Evolutionary conservation across 257 asterid species (phyloP), one percentile per base, ranked within the genome.

Genomic region (Perilla frutescens): DNA sequence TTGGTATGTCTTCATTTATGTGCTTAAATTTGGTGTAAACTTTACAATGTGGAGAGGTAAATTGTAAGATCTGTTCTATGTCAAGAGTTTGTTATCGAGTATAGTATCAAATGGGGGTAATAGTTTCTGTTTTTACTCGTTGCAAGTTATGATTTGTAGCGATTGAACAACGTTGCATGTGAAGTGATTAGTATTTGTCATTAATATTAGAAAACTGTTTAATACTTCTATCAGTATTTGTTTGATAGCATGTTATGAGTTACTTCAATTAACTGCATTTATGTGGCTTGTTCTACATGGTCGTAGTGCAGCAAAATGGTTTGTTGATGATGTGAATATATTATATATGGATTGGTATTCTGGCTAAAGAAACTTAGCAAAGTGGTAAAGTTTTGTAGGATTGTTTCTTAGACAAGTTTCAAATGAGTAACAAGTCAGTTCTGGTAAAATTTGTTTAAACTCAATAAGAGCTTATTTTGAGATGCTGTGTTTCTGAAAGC

Each of bases 1-100:
- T 31, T 41, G 50, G n/a, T 55, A 29, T 60, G 12, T 60, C 8
- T 50, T 61, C 36, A 57, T 39, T 7, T 7, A 47, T 48, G 68
- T 62, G 62, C 44, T 41, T 45, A 37, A 53, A 45, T 41, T 68
- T 58, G 51, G 40, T 62, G 34, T 15, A 9, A 61, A 15, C 12
- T 36, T 66, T 29, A 61, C 26, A 10, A 32, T 59, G 71, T 64
- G 31, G 45, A 13, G 78, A 8, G 14, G 67, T n/a, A 26, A 2
- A 44, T 67, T 54, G 45, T 53, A 26, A 37, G 59, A 68, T 73
- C 13, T 64, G 8, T 20, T 8, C 5, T 34, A 3, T 29, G 5
- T 29, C 29, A 0, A n/a, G 68, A 40, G 57, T 41, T 40, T 69
- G 51, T 41, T 9, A 14, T 15, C 2, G 58, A 11, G 29, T 47